A percentile compares a stretch with the other conserved stretches of the same genome.
These are phyloP conservation scores for Akanthomyces dipterigenus DNA, from an alignment of 2,329 filamentous ascomycete species.

Conservation along the genomic window DNA sequence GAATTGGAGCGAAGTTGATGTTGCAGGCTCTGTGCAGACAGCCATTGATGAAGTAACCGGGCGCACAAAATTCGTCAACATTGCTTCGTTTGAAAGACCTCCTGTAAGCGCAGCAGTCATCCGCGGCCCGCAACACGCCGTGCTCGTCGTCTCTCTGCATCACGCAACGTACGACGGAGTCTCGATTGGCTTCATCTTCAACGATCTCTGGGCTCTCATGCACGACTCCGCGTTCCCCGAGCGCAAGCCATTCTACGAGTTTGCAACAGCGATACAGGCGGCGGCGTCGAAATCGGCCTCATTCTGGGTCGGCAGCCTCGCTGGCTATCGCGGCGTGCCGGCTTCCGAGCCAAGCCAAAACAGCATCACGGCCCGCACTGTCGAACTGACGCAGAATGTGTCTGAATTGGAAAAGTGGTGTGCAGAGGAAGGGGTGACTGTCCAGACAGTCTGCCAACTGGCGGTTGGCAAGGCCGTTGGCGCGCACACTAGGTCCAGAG, in stretches of 20 bases:
- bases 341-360: background rate
- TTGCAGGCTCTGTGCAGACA: background rate
- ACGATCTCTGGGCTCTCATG: background rate
- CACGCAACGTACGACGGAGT: background rate
- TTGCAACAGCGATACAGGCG: background rate
- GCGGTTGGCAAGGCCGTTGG: background rate
- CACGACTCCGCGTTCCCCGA: background rate
- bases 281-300: background rate
- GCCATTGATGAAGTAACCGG: background rate
- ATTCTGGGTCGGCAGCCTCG: background rate
- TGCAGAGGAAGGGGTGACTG: background rate
- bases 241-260: background rate
- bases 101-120: background rate
- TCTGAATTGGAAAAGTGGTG: background rate
- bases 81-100: background rate
- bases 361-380: background rate
- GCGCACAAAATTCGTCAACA: background rate
- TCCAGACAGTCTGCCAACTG: background rate
- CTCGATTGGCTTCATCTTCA: background rate
- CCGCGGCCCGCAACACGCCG: background rate
- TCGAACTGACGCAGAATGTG: background rate
- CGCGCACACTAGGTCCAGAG: background rate
- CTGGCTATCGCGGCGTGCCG: background rate
- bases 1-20: background rate
- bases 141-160: background rate